Evolutionary conservation across 495 filamentous ascomycete genomes (phyloP).

Genomic region (Aspergillus coremiiformis): DNA sequence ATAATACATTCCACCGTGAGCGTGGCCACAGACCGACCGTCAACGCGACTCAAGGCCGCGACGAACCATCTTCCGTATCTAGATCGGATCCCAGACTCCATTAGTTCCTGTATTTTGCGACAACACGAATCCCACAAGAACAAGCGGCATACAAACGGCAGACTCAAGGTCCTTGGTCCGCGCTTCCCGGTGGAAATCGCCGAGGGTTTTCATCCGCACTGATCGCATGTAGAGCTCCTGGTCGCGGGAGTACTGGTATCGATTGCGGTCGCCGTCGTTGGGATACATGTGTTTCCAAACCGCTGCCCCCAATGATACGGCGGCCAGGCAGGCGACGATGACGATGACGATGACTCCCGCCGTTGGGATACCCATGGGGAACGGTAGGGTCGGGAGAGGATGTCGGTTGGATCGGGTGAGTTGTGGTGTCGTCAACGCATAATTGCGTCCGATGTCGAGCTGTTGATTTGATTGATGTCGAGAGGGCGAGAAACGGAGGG

Average conservation of each 20-base stretch:
- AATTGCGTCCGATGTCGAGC: neutral
- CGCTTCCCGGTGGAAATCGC: conserved; percentile 22
- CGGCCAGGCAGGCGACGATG: conserved; percentile 31
- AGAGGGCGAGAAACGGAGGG: too few relatives aligned
- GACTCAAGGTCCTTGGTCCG: conserved; percentile 22
- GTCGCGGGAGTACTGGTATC: conserved; percentile 19
- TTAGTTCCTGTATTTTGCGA: too few relatives aligned
- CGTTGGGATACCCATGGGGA: conserved; percentile 25
- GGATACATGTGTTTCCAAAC: conserved; percentile 29
- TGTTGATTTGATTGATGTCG: too few relatives aligned
- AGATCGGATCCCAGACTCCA: neutral
- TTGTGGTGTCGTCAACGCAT: neutral
- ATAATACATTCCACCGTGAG: neutral
- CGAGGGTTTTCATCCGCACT: conserved; percentile 29
- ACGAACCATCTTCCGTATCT: neutral
- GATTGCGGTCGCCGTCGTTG: conserved; percentile 6
- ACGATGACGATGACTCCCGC: conserved; percentile 39
- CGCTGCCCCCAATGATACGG: conserved; percentile 29
- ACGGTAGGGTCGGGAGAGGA: neutral
- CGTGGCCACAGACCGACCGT: neutral
- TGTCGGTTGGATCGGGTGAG: too few relatives aligned
- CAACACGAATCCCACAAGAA: neutral
- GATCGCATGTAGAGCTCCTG: conserved; percentile 35
- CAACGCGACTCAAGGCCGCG: neutral
- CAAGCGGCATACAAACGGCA: neutral